Evolutionary conservation across 257 asterid genomes (phyloP).

Genomic region (Fraxinus quadrangulata): DNA sequence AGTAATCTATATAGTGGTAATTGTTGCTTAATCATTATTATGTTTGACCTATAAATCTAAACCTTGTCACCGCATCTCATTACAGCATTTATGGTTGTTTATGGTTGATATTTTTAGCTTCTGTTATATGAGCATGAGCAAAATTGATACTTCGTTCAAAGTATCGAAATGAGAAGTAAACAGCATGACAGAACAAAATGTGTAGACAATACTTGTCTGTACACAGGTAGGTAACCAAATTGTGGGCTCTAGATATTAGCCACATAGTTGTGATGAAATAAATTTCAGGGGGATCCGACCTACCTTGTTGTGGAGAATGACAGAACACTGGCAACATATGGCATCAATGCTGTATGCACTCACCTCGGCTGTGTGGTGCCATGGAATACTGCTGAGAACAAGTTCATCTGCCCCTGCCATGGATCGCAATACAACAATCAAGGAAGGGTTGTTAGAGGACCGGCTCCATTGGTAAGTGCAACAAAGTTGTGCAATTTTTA

Average conservation of each 20-base stretch:
- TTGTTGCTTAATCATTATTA: no score
- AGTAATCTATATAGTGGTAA: no score
- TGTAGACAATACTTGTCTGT: no score
- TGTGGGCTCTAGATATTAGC: neutral
- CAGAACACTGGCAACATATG: conserved; percentile 83
- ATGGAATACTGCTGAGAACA: conserved; percentile 85
- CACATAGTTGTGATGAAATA: neutral
- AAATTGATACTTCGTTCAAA: no score
- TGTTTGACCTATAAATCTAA: no score
- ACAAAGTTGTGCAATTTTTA: neutral
- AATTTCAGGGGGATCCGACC: conserved; percentile 87
- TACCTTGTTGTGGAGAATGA: conserved; percentile 93
- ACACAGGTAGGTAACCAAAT: no score
- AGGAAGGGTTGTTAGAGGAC: conserved; percentile 92
- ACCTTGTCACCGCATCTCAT: no score
- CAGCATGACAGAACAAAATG: no score
- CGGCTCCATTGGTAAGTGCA: conserved; percentile 85
- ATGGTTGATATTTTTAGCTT: no score
- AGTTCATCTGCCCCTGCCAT: conserved; percentile 96
- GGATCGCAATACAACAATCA: conserved; percentile 96
- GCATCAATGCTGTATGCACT: conserved; percentile 89
- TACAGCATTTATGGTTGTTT: no score
- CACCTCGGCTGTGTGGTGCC: conserved; percentile 99
- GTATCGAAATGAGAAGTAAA: no score
- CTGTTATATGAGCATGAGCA: no score